Percentiles rank a stretch among this genome's conserved stretches.
Evolutionary conservation across 345 rosid species (phyloP).

Genomic region (Camelina neglecta): DNA sequence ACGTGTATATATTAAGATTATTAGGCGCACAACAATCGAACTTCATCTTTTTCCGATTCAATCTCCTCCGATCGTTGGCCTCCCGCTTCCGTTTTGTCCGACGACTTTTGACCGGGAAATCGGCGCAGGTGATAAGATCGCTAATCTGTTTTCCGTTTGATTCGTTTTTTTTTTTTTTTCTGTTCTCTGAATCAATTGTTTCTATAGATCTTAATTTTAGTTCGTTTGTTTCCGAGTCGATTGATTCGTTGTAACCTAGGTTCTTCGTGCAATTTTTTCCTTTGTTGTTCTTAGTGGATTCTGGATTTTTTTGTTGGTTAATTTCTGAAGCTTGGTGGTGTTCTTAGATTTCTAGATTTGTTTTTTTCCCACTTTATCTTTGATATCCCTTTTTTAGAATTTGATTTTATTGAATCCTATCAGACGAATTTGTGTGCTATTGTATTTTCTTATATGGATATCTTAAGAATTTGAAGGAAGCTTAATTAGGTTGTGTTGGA

Average conservation of each 20-base stretch:
- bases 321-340: background rate
- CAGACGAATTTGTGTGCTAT: background rate
- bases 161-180: background rate
- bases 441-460: background rate
- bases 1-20: background rate
- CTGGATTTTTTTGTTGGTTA: background rate
- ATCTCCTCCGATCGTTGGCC: constrained; percentile 2
- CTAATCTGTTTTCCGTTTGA: background rate
- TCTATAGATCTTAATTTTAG: constrained; percentile 7
- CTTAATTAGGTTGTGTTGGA: constrained; percentile 2
- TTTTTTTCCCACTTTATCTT: constrained; percentile 9
- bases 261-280: constrained; percentile 6
- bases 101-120: constrained; percentile 11
- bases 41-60: constrained; percentile 24
- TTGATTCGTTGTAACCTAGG: constrained; percentile 28
- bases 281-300: background rate
- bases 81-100: constrained; percentile 2
- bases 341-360: background rate
- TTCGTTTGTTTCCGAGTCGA: background rate
- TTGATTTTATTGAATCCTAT: background rate
- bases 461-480: background rate
- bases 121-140: constrained; percentile 33
- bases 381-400: background rate
- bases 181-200: background rate
- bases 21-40: background rate